These are phyloP conservation scores for Cutaneotrichosporon cyanovorans DNA, from an alignment of 1,284 basidiomycete species.

Conservation along the genomic window DNA sequence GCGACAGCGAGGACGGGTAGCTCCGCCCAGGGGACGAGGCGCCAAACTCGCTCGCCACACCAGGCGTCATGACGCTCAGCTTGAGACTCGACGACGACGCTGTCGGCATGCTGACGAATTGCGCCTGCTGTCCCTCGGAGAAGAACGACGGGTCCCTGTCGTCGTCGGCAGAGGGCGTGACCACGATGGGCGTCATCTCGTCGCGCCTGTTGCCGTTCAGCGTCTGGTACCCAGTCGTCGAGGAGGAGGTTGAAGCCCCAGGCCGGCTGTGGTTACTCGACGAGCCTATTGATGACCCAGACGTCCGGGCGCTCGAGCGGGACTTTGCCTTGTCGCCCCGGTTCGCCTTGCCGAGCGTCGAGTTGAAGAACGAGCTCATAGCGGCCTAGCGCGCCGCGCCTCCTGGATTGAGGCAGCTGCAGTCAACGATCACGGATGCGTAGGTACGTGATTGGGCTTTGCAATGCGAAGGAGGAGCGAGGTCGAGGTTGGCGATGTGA, in stretches of 20 bases:
- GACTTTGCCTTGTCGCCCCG: conserved; percentile 6
- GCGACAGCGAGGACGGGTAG: conserved; percentile 11
- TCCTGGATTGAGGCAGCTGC: too few relatives aligned
- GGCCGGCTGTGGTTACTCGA: too few relatives aligned
- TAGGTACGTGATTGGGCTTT: too few relatives aligned
- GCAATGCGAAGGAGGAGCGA: too few relatives aligned
- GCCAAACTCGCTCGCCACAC: conserved; percentile 21
- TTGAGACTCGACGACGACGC: conserved; percentile 2
- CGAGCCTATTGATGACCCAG: conserved; percentile 17
- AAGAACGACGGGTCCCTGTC: neutral
- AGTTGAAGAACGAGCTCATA: conserved; percentile 8
- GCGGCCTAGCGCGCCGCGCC: conserved; percentile 3
- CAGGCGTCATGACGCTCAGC: neutral
- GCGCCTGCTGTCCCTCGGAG: too few relatives aligned
- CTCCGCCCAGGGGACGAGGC: conserved; percentile 17
- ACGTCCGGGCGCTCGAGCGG: conserved; percentile 16
- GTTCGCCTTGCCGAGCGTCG: conserved; percentile 1
- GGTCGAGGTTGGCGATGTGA: too few relatives aligned
- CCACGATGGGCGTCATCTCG: neutral
- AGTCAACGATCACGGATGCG: too few relatives aligned
- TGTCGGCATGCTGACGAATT: neutral
- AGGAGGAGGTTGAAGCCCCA: too few relatives aligned
- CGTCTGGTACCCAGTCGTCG: neutral
- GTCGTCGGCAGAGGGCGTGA: neutral
- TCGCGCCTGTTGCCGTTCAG: neutral